Evolutionary conservation across 176 grass and related monocot species (phyloP).

Genomic region (Microstegium vimineum): DNA sequence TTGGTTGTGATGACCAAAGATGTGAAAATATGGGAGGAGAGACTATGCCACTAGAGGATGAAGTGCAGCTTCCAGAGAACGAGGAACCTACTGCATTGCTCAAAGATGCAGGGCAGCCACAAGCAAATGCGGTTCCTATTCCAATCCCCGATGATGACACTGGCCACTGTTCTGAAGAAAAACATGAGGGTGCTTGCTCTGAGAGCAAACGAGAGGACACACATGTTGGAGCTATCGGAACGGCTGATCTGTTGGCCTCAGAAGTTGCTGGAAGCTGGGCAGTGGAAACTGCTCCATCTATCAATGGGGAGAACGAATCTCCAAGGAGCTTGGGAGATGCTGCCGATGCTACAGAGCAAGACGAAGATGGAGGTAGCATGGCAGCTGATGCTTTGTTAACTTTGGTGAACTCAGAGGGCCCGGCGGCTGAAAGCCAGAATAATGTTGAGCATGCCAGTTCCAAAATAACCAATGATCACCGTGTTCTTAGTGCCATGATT

Average conservation of each 20-base stretch:
- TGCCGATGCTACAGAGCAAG: constrained; percentile 25
- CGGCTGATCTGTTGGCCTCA: constrained; percentile 85
- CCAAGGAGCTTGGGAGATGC: constrained; percentile 49
- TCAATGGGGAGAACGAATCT: constrained; percentile 71
- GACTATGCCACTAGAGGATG: constrained; percentile 81
- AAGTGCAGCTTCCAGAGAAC: constrained; percentile 50
- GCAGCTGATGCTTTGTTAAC: constrained; percentile 48
- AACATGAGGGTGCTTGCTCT: constrained; percentile 38
- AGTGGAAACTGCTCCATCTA: constrained; percentile 56
- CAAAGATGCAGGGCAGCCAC: constrained; percentile 18
- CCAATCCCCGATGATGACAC: too few species aligned
- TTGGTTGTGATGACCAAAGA: constrained; percentile 50
- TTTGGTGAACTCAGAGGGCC: constrained; percentile 50
- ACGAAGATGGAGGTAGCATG: constrained; percentile 7
- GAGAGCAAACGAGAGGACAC: constrained; percentile 47
- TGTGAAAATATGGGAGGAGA: constrained; percentile 66
- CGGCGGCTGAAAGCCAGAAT: constrained; percentile 63
- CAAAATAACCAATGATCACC: constrained; percentile 39
- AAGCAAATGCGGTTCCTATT: too few species aligned
- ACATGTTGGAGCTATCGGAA: constrained; percentile 48
- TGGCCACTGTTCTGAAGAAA: constrained; percentile 26
- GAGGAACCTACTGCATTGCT: constrained; percentile 28
- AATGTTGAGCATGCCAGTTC: constrained; percentile 27
- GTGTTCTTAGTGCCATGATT: constrained; percentile 65
- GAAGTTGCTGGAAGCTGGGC: constrained; percentile 96